phyloP scores from a whole-genome alignment of 805 yeast species.

The Saturnispora gosingensis region DNA sequence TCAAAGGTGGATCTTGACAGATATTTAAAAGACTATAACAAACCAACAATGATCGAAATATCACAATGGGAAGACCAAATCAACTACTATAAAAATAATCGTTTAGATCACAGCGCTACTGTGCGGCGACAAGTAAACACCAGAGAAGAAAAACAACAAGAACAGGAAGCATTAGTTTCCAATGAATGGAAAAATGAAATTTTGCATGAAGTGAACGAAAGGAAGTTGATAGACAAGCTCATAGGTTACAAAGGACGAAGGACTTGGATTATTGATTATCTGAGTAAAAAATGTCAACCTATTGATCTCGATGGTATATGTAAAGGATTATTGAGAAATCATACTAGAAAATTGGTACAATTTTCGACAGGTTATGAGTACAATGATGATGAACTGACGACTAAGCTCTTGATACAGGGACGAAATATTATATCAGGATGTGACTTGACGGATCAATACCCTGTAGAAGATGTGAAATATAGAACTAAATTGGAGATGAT shows the following conservation, averaged over 20 bases:
- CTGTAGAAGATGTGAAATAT: not conserved
- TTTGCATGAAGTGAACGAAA: not conserved
- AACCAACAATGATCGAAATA: not conserved
- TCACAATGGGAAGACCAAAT: slow-evolving; percentile 1
- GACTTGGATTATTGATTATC: not conserved
- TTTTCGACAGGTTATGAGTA: slow-evolving; percentile 1
- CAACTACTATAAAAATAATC: not conserved
- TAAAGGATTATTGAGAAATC: not conserved
- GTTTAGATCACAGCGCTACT: not conserved
- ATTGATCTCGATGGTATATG: not conserved
- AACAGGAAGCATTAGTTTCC: not conserved
- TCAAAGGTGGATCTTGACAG: not conserved
- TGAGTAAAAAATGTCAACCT: not conserved
- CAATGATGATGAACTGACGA: not conserved
- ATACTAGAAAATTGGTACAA: not conserved
- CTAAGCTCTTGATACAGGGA: not conserved
- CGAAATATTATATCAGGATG: slow-evolving; percentile 2
- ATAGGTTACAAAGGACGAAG: not conserved
- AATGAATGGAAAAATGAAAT: not conserved
- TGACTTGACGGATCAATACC: not conserved
- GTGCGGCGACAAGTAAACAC: not conserved
- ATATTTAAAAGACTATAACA: slow-evolving; percentile 3
- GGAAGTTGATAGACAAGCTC: not conserved
- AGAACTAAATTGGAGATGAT: not conserved
- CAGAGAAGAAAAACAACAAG: not conserved